A percentile compares a stretch with the other conserved stretches of the same genome.
Conservation (phyloP, 2,329 filamentous ascomycete genomes). For the Ascochyta fabae region DNA sequence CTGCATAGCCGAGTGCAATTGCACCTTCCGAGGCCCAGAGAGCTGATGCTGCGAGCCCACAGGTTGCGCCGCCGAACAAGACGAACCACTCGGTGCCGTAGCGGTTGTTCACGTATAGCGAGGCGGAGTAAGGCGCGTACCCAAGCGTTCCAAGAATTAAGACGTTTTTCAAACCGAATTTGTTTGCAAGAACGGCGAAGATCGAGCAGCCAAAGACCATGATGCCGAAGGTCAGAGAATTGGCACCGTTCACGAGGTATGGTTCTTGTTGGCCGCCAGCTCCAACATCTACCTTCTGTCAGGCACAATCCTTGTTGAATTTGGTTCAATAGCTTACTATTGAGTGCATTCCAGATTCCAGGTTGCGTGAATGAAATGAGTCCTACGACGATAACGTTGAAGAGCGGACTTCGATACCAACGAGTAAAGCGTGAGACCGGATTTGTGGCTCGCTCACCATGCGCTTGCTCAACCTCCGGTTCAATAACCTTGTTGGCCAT, state of each 20-base stretch:
- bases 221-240: conserved; percentile 55
- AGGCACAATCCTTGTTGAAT: not conserved
- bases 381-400: conserved; percentile 56
- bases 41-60: conserved; percentile 47
- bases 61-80: conserved; percentile 42
- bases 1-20: conserved; percentile 55
- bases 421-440: conserved; percentile 28
- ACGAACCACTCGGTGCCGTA: conserved; percentile 46
- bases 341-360: conserved; percentile 58
- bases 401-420: conserved; percentile 55
- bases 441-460: conserved; percentile 8
- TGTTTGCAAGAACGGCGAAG: conserved; percentile 36
- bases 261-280: conserved; percentile 40
- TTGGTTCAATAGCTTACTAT: conserved; percentile 38
- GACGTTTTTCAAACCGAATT: conserved; percentile 47
- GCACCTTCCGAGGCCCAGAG: conserved; percentile 53
- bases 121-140: conserved; percentile 41
- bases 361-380: conserved; percentile 55
- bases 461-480: conserved; percentile 16
- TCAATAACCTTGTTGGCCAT: conserved; percentile 27
- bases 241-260: conserved; percentile 52
- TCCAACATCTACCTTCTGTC: conserved; percentile 26
- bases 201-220: conserved; percentile 47
- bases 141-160: conserved; percentile 41
- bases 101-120: conserved; percentile 38